Evolutionary conservation across 129 eudicot genomes (phyloP).

Genomic region (Flaveria trinervia): DNA sequence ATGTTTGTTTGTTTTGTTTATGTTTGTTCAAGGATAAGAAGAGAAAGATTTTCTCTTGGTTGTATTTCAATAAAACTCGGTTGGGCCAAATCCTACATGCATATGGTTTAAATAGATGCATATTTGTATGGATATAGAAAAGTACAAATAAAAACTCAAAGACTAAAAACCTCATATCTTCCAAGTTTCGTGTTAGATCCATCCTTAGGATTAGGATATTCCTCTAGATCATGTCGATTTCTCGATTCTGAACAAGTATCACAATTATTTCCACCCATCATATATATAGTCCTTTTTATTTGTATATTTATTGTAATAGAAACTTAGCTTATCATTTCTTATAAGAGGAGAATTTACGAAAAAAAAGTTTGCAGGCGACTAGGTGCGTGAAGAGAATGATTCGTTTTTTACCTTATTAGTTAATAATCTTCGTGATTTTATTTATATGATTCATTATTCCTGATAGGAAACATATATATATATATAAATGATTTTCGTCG

Average conservation of each 20-base stretch:
- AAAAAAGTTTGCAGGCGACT: neutral
- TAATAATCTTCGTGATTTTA: neutral
- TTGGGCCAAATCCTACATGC: constrained; percentile 7
- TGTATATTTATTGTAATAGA: neutral
- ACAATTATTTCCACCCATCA: constrained; percentile 12
- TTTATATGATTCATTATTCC: neutral
- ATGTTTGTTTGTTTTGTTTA: too few relatives aligned
- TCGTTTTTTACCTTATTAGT: neutral
- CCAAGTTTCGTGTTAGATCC: constrained; percentile 3
- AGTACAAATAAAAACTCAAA: neutral
- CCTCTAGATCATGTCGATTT: neutral
- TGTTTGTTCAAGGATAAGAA: too few relatives aligned
- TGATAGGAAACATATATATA: neutral
- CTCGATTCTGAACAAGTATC: neutral
- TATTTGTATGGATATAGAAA: constrained; percentile 17
- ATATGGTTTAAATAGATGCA: neutral
- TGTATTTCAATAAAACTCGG: neutral
- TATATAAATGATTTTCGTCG: neutral
- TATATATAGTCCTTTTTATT: neutral
- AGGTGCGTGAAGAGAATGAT: neutral
- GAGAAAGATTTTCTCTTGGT: neutral
- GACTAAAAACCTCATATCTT: neutral
- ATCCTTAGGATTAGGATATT: constrained; percentile 16
- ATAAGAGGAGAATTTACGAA: neutral
- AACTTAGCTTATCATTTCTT: neutral